Percentiles rank a stretch among this genome's conserved stretches.
Evolutionary conservation across 164 flowering plant species (phyloP).

Genomic region (Nymphaea colorata): DNA sequence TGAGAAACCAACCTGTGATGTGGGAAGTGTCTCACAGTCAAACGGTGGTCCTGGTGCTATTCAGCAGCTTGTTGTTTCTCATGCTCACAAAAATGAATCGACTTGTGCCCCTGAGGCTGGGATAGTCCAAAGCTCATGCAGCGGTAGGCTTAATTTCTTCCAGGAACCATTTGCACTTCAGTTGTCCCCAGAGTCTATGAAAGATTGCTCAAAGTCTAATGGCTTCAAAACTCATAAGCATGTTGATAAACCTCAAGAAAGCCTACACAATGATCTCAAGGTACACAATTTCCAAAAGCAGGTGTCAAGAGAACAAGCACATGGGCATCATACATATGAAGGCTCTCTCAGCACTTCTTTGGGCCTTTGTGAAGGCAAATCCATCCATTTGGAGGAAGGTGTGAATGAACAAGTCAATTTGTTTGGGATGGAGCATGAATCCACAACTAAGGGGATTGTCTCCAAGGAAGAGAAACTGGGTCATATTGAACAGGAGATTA

Average conservation of each 20-base stretch:
- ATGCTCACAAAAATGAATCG: background rate
- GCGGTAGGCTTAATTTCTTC: background rate
- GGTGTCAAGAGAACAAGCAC: background rate
- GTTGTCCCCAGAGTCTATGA: background rate
- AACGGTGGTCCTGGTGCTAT: background rate
- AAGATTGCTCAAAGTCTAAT: slow-evolving; percentile 22
- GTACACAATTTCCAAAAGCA: background rate
- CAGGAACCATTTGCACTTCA: background rate
- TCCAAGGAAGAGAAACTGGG: background rate
- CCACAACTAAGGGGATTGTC: background rate
- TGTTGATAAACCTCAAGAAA: background rate
- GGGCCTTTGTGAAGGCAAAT: background rate
- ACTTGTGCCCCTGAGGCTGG: background rate
- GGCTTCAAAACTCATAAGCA: slow-evolving; percentile 10
- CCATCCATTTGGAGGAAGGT: background rate
- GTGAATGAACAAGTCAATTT: background rate
- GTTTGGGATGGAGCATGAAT: background rate
- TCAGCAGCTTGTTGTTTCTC: background rate
- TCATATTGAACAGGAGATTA: background rate
- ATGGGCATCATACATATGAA: background rate
- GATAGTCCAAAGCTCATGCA: background rate
- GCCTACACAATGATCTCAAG: background rate
- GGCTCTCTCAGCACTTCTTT: background rate
- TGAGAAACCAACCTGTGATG: background rate
- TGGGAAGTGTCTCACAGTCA: background rate